phyloP scores from a whole-genome alignment of 805 yeast species.

The Lipomyces orientalis region DNA sequence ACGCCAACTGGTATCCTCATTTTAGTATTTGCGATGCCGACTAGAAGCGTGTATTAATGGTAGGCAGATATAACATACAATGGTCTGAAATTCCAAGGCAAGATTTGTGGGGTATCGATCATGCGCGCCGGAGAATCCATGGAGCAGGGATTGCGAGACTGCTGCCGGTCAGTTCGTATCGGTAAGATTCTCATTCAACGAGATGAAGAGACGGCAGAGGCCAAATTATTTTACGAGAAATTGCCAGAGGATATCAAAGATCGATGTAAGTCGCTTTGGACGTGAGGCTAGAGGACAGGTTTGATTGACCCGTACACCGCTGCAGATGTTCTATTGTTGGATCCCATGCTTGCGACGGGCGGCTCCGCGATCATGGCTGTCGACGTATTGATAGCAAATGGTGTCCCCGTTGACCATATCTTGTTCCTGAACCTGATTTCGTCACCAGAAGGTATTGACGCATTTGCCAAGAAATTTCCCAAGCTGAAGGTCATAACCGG shows the following conservation, averaged over 20 bases:
- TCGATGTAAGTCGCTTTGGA: constrained; percentile 52
- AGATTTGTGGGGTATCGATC: constrained; percentile 97
- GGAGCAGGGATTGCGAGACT: constrained; percentile 98
- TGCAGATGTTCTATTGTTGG: constrained; percentile 76
- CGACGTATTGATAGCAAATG: constrained; percentile 83
- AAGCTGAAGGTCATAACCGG: constrained; percentile 90
- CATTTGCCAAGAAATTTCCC: constrained; percentile 80
- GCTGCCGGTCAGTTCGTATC: constrained; percentile 93
- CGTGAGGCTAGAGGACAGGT: not conserved
- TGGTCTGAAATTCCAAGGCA: constrained; percentile 85
- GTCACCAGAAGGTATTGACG: constrained; percentile 89
- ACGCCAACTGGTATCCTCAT: constrained; percentile 71
- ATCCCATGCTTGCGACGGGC: constrained; percentile 98
- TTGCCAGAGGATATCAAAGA: constrained; percentile 90
- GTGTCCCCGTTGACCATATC: constrained; percentile 86
- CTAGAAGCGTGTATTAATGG: not conserved
- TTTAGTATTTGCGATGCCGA: not conserved
- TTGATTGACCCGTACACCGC: not conserved
- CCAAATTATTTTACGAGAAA: constrained; percentile 90
- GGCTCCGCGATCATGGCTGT: constrained; percentile 98
- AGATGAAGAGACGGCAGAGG: constrained; percentile 95
- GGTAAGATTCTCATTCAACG: constrained; percentile 97
- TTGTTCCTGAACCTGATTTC: constrained; percentile 89
- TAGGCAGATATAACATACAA: constrained; percentile 66
- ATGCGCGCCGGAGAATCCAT: constrained; percentile 98